Percentiles rank a stretch among this genome's conserved stretches.
Conservation (phyloP, 140 eudicot species). For the Cichorium intybus region DNA sequence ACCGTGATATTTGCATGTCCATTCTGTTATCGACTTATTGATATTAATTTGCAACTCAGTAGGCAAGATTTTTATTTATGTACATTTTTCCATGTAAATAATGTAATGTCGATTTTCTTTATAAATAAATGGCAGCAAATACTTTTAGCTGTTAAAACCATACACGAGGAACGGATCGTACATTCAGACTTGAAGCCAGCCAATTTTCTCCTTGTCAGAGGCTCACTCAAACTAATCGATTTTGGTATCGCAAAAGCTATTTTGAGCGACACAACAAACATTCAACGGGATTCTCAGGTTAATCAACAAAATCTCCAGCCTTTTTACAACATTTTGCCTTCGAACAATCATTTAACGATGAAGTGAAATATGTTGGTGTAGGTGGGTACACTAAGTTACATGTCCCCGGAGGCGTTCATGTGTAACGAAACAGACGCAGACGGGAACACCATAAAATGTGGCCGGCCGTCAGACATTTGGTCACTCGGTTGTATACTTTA, state of each 20-base stretch:
- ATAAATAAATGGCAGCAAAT: slow-evolving; percentile 73
- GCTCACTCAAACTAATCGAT: slow-evolving; percentile 90
- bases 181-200: slow-evolving; percentile 99
- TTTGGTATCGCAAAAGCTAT: slow-evolving; percentile 99
- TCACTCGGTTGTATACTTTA: slow-evolving; percentile 97
- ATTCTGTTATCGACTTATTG: no score
- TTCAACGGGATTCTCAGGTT: slow-evolving; percentile 99
- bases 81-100: slow-evolving; percentile 3
- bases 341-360: no score
- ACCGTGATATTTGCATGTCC: no score
- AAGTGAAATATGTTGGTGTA: no score
- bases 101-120: slow-evolving; percentile 7
- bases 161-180: slow-evolving; percentile 96
- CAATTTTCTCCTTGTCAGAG: slow-evolving; percentile 96
- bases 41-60: not conserved
- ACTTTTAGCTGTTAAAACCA: slow-evolving; percentile 90
- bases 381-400: slow-evolving; percentile 98
- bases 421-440: slow-evolving; percentile 85
- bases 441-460: slow-evolving; percentile 93
- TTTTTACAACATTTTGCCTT: no score
- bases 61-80: not conserved
- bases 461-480: slow-evolving; percentile 98
- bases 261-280: slow-evolving; percentile 95
- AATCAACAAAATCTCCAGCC: no score
- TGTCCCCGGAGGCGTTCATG: slow-evolving; percentile 99